Conservation (phyloP, 176 grass and related monocot species). For the Dactylis glomerata region DNA sequence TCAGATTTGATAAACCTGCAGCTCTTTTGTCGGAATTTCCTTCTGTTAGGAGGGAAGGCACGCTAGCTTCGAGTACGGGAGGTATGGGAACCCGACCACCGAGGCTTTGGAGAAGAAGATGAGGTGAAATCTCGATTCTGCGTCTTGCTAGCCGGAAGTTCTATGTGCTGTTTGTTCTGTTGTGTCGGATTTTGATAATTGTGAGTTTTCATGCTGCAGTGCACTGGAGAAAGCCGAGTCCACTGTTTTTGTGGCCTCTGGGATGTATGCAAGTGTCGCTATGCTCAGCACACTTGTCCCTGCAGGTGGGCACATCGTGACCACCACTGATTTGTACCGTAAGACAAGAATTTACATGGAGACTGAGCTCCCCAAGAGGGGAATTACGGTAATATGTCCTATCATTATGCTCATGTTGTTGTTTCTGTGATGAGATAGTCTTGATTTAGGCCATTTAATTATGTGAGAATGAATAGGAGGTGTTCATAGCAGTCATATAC, state of each 20-base stretch:
- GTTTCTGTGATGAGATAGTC: background rate
- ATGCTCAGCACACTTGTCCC: constrained; percentile 85
- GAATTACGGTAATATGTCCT: constrained; percentile 65
- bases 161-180: background rate
- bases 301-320: constrained; percentile 87
- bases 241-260: constrained; percentile 90
- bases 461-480: background rate
- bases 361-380: constrained; percentile 93
- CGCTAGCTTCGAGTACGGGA: constrained; percentile 92
- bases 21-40: background rate
- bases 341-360: constrained; percentile 97
- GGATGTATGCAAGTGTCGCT: constrained; percentile 97
- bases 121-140: constrained; percentile 49
- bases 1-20: constrained; percentile 28
- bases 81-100: constrained; percentile 96
- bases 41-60: constrained; percentile 84
- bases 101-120: constrained; percentile 97
- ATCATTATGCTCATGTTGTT: constrained; percentile 1
- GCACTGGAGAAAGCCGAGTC: constrained; percentile 96
- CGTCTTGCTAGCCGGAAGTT: background rate
- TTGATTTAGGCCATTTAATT: background rate
- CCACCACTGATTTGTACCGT: constrained; percentile 93
- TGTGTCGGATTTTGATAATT: constrained; percentile 22
- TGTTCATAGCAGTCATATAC: background rate
- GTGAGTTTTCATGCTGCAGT: constrained; percentile 42